Percentiles rank a stretch among this genome's conserved stretches.
phyloP scores from a whole-genome alignment of 495 filamentous ascomycete species.

The Thermochaetoides thermophila region DNA sequence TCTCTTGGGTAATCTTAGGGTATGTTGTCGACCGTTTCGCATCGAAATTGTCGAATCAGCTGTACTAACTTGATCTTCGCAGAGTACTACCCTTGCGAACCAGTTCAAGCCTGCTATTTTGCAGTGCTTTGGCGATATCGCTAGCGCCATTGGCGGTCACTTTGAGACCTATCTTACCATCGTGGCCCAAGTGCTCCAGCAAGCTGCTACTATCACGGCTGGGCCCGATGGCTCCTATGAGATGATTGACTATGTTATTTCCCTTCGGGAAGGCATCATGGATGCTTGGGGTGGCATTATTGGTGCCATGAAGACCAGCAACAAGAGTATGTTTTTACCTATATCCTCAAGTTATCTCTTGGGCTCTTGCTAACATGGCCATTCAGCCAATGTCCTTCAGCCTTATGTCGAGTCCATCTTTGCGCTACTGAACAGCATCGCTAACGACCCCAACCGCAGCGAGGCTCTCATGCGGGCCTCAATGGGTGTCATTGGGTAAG shows the following conservation, averaged over 20 bases:
- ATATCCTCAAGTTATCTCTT: not conserved
- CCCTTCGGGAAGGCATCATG: slow-evolving; percentile 92
- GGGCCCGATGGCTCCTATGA: slow-evolving; percentile 61
- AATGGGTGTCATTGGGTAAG: slow-evolving; percentile 94
- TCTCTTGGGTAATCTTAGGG: slow-evolving; percentile 74
- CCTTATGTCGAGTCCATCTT: slow-evolving; percentile 81
- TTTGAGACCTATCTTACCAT: slow-evolving; percentile 87
- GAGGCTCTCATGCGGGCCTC: slow-evolving; percentile 81
- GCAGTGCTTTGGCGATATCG: slow-evolving; percentile 96
- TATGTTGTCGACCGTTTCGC: no score
- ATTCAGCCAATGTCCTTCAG: slow-evolving; percentile 48
- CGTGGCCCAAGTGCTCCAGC: slow-evolving; percentile 85
- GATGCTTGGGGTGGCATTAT: slow-evolving; percentile 97
- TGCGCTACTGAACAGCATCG: slow-evolving; percentile 68
- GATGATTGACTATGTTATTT: slow-evolving; percentile 90
- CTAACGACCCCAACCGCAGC: slow-evolving; percentile 67
- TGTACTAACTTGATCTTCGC: slow-evolving; percentile 13
- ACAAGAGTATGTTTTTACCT: slow-evolving; percentile 45
- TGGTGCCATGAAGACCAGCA: slow-evolving; percentile 70
- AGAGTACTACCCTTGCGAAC: slow-evolving; percentile 65
- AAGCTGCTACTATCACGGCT: slow-evolving; percentile 68
- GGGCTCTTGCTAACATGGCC: slow-evolving; percentile 9
- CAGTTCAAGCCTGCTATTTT: slow-evolving; percentile 97
- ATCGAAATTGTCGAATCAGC: no score
- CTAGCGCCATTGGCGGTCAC: slow-evolving; percentile 80